Conservation (phyloP, 176 grass and related monocot genomes). For the Cenchrus purpureus region DNA sequence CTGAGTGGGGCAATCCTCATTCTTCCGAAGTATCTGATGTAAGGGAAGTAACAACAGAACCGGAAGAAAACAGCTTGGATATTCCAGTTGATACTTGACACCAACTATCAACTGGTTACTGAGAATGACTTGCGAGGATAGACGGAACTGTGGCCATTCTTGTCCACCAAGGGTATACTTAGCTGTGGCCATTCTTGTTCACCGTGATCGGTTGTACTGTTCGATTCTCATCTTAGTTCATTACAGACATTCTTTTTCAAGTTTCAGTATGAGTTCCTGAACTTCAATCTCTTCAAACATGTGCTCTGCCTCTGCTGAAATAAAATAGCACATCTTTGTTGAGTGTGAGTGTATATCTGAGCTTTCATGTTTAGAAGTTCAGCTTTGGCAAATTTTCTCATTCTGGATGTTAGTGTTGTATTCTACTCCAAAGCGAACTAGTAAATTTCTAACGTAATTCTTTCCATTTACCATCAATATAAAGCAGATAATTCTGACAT, state of each 20-base stretch:
- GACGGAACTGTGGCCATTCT: not conserved
- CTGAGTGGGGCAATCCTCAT: conserved; percentile 57
- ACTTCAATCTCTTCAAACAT: not conserved
- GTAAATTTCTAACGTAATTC: not conserved
- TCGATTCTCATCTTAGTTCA: conserved; percentile 15
- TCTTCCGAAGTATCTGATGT: conserved; percentile 69
- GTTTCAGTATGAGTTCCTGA: not conserved
- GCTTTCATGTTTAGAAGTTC: conserved; percentile 27
- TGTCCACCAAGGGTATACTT: conserved; percentile 18
- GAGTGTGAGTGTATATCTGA: not conserved
- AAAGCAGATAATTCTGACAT: not conserved
- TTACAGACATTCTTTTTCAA: conserved; percentile 26
- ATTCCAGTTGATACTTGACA: conserved; percentile 69
- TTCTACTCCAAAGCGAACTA: not conserved
- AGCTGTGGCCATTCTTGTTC: not conserved
- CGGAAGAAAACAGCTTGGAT: conserved; percentile 76
- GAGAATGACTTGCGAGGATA: conserved; percentile 31
- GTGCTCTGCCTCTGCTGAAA: conserved; percentile 19
- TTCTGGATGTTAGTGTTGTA: not conserved
- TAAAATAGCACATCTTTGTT: conserved; percentile 21
- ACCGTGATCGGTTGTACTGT: not conserved
- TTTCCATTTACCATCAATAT: not conserved
- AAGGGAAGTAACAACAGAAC: conserved; percentile 65
- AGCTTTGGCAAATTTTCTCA: not conserved
- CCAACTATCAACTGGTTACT: conserved; percentile 31